Percentiles rank a stretch among this genome's conserved stretches.
phyloP scores from a whole-genome alignment of 306 rosid genomes.

The Inga oerstediana region DNA sequence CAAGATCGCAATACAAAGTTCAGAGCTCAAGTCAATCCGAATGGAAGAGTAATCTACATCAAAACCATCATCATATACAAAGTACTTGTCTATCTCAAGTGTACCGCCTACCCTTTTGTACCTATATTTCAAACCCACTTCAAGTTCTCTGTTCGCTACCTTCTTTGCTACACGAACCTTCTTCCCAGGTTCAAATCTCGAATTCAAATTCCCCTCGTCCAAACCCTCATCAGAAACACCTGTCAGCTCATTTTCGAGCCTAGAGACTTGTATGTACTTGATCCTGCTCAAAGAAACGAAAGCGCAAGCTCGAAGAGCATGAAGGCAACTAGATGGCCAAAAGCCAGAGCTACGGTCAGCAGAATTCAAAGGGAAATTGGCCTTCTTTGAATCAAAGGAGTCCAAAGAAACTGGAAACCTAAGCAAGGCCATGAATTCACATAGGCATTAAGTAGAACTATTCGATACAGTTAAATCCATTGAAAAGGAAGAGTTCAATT shows the following conservation, averaged over 20 bases:
- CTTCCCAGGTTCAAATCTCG: conserved; percentile 37
- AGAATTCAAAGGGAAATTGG: conserved; percentile 20
- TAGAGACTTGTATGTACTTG: conserved; percentile 40
- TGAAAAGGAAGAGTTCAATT: background rate
- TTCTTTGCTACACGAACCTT: conserved; percentile 35
- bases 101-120: conserved; percentile 35
- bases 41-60: conserved; percentile 67
- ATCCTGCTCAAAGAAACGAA: conserved; percentile 46
- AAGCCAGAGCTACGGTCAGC: conserved; percentile 35
- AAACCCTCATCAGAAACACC: conserved; percentile 26
- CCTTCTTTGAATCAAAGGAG: conserved; percentile 50
- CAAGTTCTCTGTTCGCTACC: conserved; percentile 26
- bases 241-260: conserved; percentile 37
- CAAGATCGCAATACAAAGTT: conserved; percentile 65
- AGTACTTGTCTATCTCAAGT: conserved; percentile 42
- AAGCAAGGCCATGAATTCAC: conserved; percentile 61
- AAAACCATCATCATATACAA: conserved; percentile 48
- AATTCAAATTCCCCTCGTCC: conserved; percentile 31
- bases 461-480: background rate
- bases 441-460: background rate
- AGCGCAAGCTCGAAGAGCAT: conserved; percentile 37
- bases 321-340: conserved; percentile 30
- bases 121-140: conserved; percentile 37
- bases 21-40: conserved; percentile 51
- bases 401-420: conserved; percentile 53